A percentile compares a stretch with the other conserved stretches of the same genome.
Evolutionary conservation across 2,329 filamentous ascomycete species (phyloP).

Genomic region (Penicillium aurantiogriseum): DNA sequence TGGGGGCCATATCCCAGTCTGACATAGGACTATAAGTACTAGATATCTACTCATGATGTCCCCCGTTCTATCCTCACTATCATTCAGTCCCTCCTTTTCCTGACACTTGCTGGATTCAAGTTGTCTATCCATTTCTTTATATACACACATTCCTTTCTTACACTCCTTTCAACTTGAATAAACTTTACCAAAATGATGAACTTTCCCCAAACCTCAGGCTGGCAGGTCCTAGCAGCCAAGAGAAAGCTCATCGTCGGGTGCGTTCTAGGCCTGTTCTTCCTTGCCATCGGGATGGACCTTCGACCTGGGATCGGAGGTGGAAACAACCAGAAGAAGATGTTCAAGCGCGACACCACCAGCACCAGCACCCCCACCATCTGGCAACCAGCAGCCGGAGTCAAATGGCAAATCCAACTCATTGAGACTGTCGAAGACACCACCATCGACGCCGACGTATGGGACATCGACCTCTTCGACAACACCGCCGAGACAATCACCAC

Average conservation of each 20-base stretch:
- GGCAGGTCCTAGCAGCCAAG: constrained; percentile 4
- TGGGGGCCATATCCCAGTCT: no score
- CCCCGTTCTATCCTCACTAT: not conserved
- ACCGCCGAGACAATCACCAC: constrained; percentile 46
- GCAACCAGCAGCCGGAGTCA: constrained; percentile 53
- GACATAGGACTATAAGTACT: constrained; percentile 1
- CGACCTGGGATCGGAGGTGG: not conserved
- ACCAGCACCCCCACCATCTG: constrained; percentile 34
- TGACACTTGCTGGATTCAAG: constrained; percentile 13
- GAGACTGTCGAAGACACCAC: constrained; percentile 44
- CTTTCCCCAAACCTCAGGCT: not conserved
- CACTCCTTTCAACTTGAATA: not conserved
- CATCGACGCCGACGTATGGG: constrained; percentile 57
- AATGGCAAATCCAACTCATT: constrained; percentile 63
- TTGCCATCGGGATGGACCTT: constrained; percentile 3
- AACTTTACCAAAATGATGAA: not conserved
- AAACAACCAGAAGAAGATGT: not conserved
- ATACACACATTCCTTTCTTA: constrained; percentile 4
- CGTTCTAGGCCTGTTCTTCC: constrained; percentile 1
- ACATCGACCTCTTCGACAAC: constrained; percentile 61
- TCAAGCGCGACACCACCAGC: constrained; percentile 3
- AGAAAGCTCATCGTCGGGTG: not conserved
- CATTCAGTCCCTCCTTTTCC: constrained; percentile 1
- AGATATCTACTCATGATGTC: not conserved
- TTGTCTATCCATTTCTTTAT: constrained; percentile 8